phyloP scores from a whole-genome alignment of 106 monocot genomes.

The Phalaenopsis aphrodite region DNA sequence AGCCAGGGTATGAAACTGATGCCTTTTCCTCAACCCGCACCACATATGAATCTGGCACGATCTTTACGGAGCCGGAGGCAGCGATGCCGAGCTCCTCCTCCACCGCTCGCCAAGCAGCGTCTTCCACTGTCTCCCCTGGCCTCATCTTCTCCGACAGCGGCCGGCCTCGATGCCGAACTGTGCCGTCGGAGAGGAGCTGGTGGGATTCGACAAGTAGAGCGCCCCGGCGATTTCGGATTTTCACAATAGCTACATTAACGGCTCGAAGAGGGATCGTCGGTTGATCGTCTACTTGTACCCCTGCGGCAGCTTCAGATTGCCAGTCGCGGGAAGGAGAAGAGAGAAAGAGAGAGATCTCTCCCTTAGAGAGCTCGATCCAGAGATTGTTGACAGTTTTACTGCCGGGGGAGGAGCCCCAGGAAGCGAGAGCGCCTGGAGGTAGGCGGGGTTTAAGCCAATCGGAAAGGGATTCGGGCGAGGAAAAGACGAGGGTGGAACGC shows the following conservation, averaged over 20 bases:
- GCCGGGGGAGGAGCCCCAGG: constrained; percentile 72
- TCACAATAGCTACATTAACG: constrained; percentile 62
- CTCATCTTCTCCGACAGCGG: constrained; percentile 92
- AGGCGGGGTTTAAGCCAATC: constrained; percentile 58
- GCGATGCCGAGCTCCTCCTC: constrained; percentile 54
- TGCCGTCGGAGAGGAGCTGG: constrained; percentile 84
- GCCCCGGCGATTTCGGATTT: constrained; percentile 37
- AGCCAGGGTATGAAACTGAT: constrained; percentile 73
- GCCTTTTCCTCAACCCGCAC: constrained; percentile 54
- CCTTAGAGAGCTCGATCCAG: constrained; percentile 61
- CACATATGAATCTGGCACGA: constrained; percentile 35
- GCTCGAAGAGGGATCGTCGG: constrained; percentile 28
- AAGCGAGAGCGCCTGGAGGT: constrained; percentile 40
- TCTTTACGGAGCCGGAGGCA: constrained; percentile 11
- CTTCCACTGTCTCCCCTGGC: constrained; percentile 73
- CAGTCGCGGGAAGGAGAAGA: background rate
- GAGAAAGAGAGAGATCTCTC: constrained; percentile 46
- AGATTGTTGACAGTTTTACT: constrained; percentile 78
- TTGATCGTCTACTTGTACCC: background rate
- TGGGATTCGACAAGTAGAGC: constrained; percentile 57
- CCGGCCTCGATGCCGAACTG: constrained; percentile 36
- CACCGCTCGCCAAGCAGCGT: constrained; percentile 50
- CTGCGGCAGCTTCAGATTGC: background rate
- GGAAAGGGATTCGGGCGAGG: constrained; percentile 61
- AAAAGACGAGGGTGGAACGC: constrained; percentile 38